Conservation (phyloP, 2,329 filamentous ascomycete genomes). For the Arthroderma sp. region DNA sequence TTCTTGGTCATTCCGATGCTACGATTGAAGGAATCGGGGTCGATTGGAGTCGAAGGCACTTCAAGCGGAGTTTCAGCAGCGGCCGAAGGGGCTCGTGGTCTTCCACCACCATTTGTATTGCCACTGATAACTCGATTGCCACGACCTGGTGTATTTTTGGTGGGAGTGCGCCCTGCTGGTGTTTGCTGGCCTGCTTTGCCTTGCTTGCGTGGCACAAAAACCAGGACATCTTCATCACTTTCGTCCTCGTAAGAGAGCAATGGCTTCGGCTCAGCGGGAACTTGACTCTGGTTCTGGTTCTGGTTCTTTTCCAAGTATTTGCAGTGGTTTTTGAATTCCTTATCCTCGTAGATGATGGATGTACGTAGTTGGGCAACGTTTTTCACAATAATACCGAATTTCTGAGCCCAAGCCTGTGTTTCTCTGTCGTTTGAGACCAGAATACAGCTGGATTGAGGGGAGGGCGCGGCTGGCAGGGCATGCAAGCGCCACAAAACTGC, state of each 20-base stretch:
- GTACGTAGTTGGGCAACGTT: conserved; percentile 39
- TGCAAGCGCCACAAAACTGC: conserved; percentile 37
- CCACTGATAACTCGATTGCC: conserved; percentile 6
- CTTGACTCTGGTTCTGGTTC: conserved; percentile 10
- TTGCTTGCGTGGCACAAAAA: conserved; percentile 35
- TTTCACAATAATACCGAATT: conserved; percentile 37
- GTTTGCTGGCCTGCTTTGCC: conserved; percentile 25
- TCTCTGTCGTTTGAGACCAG: conserved; percentile 35
- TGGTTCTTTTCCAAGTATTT: conserved; percentile 36
- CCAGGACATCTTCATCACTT: conserved; percentile 38
- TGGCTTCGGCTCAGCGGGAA: conserved; percentile 23
- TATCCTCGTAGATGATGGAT: conserved; percentile 37
- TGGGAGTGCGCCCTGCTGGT: conserved; percentile 17
- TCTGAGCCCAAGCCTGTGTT: conserved; percentile 36
- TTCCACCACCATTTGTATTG: conserved; percentile 4
- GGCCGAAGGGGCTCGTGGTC: conserved; percentile 16
- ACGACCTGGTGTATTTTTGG: conserved; percentile 19
- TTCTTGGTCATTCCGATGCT: conserved; percentile 25
- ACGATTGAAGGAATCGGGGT: conserved; percentile 39
- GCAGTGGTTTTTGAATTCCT: conserved; percentile 35
- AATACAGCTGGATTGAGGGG: conserved; percentile 29
- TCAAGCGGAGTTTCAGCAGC: conserved; percentile 27
- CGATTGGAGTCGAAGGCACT: conserved; percentile 37
- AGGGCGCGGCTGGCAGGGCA: conserved; percentile 22
- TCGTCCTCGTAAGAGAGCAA: conserved; percentile 38